Evolutionary conservation across 179 eudicot species (phyloP), one percentile per base, ranked within the genome.

Genomic region (Silene vulgaris): DNA sequence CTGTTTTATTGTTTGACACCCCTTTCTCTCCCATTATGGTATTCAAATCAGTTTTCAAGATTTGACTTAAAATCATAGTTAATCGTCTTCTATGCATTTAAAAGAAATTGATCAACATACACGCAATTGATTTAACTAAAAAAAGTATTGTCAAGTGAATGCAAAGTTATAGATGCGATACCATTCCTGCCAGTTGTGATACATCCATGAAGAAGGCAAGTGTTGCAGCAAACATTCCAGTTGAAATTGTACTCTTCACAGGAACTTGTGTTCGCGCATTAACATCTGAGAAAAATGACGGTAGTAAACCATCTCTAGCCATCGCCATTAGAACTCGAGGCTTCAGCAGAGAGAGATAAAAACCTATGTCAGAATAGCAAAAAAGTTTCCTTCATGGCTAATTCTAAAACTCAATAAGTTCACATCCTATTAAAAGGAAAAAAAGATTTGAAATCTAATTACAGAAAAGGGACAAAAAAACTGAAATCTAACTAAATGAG

Each of bases 271-370:
- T 89, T 17, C 69, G 82, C 66, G 77, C 80, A 76, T 90, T 87
- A 61, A 94, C 93, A 66, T 90, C 97, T 23, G 94, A 91, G 84
- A 94, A 94, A 79, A 94, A 90, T 17, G 97, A 77, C 52, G 98
- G 98, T 65, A 94, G 86, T 82, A 94, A 84, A 62, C 98, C 98
- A 76, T 94, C 98, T 86, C 97, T 89, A 73, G 98, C 92, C 98
- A 94, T 94, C 66, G 97, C 97, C 98, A 94, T 90, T 75, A 91
- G 85, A 75, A 91, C 88, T 59, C 98, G 89, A 59, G 98, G 97
- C 98, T 94, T 87, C 72, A 74, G 65, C 35, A 81, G 64, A 80
- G 60, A 74, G 17, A 9, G 50, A 20, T 6, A 13, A 37, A 56
- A 11, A 64, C 57, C 29, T 40, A 73, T 43, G 64, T 69, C 6